Evolutionary conservation across 2,329 filamentous ascomycete species (phyloP).

Genomic region (Plenodomus tracheiphilus): DNA sequence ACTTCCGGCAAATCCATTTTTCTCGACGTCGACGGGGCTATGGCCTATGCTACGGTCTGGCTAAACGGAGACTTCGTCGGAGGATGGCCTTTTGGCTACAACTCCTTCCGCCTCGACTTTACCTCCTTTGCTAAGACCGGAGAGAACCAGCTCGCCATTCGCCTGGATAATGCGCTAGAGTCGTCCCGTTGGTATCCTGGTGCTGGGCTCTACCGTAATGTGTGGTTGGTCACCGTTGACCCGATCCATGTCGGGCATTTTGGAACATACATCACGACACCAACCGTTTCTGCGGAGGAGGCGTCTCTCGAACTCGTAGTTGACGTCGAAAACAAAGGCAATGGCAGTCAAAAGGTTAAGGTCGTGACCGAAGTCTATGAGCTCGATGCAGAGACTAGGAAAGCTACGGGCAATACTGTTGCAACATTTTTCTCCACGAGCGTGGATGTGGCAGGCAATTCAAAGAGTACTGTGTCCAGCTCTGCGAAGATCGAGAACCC

Average conservation of each 20-base stretch:
- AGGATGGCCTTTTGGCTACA: no score
- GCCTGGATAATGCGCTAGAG: no score
- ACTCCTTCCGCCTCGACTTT: no score
- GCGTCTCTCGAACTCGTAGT: slow-evolving; percentile 53
- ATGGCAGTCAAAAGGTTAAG: slow-evolving; percentile 38
- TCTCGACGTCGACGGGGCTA: no score
- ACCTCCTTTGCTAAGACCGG: no score
- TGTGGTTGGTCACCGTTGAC: no score
- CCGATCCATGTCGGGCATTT: slow-evolving; percentile 55
- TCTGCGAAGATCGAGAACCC: slow-evolving; percentile 46
- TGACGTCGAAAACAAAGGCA: slow-evolving; percentile 52
- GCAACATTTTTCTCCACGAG: slow-evolving; percentile 41
- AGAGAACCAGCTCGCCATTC: no score
- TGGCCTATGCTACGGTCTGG: no score
- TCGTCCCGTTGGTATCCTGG: no score
- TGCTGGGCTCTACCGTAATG: no score
- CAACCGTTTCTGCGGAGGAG: slow-evolving; percentile 48
- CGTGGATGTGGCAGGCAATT: slow-evolving; percentile 35
- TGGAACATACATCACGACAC: slow-evolving; percentile 55
- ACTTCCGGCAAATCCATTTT: no score
- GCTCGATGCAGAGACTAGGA: slow-evolving; percentile 39
- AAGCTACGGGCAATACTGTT: slow-evolving; percentile 25
- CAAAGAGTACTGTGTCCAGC: slow-evolving; percentile 39
- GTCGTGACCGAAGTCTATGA: slow-evolving; percentile 49
- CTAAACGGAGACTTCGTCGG: no score